Base-by-base conservation (phyloP, 208 protist genomes). In the Angomonas ambiguus region DNA sequence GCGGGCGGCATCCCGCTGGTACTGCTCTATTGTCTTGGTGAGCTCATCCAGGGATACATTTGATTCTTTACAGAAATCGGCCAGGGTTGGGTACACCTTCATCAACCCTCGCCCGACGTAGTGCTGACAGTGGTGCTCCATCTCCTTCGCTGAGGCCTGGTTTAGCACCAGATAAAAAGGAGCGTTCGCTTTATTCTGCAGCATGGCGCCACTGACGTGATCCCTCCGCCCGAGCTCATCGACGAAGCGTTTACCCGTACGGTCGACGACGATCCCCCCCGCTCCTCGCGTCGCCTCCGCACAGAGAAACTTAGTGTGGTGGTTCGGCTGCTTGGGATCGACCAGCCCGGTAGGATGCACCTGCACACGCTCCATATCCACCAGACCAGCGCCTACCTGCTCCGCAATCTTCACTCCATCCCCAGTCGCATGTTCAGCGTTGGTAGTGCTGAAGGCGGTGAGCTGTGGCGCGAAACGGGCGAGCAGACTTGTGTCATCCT, bases 291-390 rank as follows among this genome's bases (percentile, higher is more conserved):
- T 79, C 24, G 95, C 95, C 80, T 99, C 97, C 11, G 97, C 91
- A 33, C 87, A 93, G 10, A 98, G 88, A 56, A 97, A 96, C 80
- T 98, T 97, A 24, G 81, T 78, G 30, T 75, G 75, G 33, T 78
- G 82, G 27, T 63, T 62, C 0, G 95, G 96, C 38, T 98, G 77
- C 42, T 64, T 76, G 10, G 92, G 92, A 69, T 98, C 76, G 18
- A 98, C 80, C 32, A 98, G 91, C 35, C 85, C 90, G 31, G 95
- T 97, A 6, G 97, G 97, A 74, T 98, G 96, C 10, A 98, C 74
- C 74, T 94, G 85, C 22, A 92, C 78, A 25, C 67, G 62, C 38
- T 86, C 77, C 82, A 88, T 86, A 34, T 92, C 85, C 25, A 83
- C 69, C 30, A 85, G 66, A 10, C 64, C 56, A 11, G 77, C 80